Base-by-base conservation (phyloP, 2,329 filamentous ascomycete species). In the Ceratocystis colombiana region DNA sequence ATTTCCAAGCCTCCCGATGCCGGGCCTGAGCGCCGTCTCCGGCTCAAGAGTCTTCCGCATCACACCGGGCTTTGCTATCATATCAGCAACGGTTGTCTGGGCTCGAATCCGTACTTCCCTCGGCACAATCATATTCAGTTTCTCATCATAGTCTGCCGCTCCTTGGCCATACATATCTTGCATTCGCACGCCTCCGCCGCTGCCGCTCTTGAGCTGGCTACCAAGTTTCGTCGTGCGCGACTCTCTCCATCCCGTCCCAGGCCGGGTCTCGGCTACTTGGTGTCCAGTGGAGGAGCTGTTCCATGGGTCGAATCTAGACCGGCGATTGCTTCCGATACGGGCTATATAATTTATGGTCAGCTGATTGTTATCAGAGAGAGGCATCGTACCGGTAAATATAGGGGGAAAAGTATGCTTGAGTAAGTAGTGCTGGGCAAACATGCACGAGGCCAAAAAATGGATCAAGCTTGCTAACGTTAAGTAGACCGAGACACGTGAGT, bases 231-330 rank as follows among this genome's bases (percentile, higher is more conserved):
- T 75, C 57, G 80, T 82, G 53, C 89, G 83, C 15, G 84, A 87
- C 63, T 85, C 79, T 28, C 89, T 85, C 90, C 90, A 95, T 72
- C 83, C 70, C 28, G 82, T 81, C 1, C 83, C 82, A 1, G 87
- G 79, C 2, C 78, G 76, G 68, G 84, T 86, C 68, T 93, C 88
- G 53, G 88, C 84, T 50, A 85, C 82, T 75, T 96, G 91, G 73
- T 96, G 90, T 59, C 89, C 89, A 0, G 87, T 86, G 5, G 87
- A 85, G 12, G 85, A 84, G 15, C 85, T 86, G 75, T 90, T 90
- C 85, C 85, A 89, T 4, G 84, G 79, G 74, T 88, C 86, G 71
- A 87, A 88, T 68, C 73, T 72, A 75, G 74, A 71, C 76, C 74
- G 45, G 72, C 73, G 25, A 81, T 79, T 62, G 78, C 73, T 22